phyloP scores from a whole-genome alignment of 2,329 filamentous ascomycete genomes.

The Colletotrichum sidae region DNA sequence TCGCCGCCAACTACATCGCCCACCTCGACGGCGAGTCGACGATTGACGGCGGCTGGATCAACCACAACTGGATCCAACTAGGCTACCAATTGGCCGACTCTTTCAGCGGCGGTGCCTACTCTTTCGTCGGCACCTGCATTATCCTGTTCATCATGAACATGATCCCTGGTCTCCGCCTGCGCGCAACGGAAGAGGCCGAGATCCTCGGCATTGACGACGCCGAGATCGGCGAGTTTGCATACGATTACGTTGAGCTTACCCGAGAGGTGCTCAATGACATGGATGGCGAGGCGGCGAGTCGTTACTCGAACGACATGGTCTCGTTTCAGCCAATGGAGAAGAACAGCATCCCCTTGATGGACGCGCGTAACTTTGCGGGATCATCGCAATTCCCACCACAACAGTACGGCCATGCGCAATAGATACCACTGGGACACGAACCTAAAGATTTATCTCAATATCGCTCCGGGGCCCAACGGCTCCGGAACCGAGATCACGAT shows the following conservation, averaged over 20 bases:
- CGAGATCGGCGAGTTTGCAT: conserved; percentile 95
- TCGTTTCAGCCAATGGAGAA: conserved; percentile 60
- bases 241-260: conserved; percentile 89
- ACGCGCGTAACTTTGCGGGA: conserved; percentile 54
- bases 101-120: conserved; percentile 79
- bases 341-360: conserved; percentile 61
- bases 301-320: conserved; percentile 55
- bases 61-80: conserved; percentile 85
- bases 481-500: too few relatives aligned
- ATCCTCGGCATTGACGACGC: conserved; percentile 88
- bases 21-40: conserved; percentile 77
- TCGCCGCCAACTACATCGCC: conserved; percentile 87
- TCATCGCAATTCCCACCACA: conserved; percentile 45
- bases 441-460: neutral
- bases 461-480: too few relatives aligned
- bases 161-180: conserved; percentile 80
- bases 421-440: neutral
- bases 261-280: conserved; percentile 64
- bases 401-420: conserved; percentile 37
- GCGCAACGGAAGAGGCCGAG: conserved; percentile 81
- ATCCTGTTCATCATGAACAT: conserved; percentile 86
- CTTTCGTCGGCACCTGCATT: conserved; percentile 80
- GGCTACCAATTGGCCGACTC: conserved; percentile 88
- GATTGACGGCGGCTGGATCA: conserved; percentile 84
- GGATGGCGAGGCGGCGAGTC: conserved; percentile 56